phyloP scores from a whole-genome alignment of 2,329 filamentous ascomycete species.

The Beauveria bassiana region DNA sequence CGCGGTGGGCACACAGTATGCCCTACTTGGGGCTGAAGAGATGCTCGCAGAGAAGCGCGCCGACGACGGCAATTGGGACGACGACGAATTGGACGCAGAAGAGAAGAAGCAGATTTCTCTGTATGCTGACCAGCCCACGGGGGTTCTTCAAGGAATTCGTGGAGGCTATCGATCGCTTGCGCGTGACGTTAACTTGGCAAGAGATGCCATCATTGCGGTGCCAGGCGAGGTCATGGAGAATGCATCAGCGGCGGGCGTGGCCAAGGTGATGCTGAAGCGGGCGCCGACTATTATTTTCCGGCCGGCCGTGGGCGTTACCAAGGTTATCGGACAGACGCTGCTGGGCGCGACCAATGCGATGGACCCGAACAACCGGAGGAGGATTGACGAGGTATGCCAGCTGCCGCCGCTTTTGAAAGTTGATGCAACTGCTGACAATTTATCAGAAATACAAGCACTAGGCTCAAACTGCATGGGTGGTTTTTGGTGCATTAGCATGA shows the following conservation, averaged over 20 bases:
- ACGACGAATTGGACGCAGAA: conserved; percentile 56
- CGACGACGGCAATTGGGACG: conserved; percentile 42
- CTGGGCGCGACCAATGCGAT: conserved; percentile 88
- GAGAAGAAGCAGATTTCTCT: conserved; percentile 74
- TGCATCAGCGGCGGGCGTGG: conserved; percentile 70
- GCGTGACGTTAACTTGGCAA: conserved; percentile 76
- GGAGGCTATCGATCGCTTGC: conserved; percentile 77
- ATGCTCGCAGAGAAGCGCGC: conserved; percentile 50
- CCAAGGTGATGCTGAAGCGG: conserved; percentile 67
- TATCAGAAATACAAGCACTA: conserved; percentile 13
- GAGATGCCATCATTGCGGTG: conserved; percentile 90
- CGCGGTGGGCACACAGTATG: conserved; percentile 89
- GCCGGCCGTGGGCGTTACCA: conserved; percentile 83
- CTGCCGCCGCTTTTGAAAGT: neutral
- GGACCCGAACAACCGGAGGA: conserved; percentile 72
- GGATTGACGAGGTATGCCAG: conserved; percentile 74
- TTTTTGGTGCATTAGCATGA: neutral
- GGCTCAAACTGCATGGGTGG: neutral
- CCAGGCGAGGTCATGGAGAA: conserved; percentile 87
- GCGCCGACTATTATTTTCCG: conserved; percentile 91
- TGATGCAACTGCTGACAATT: neutral
- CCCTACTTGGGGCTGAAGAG: conserved; percentile 80
- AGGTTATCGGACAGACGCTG: conserved; percentile 80
- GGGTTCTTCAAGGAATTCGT: conserved; percentile 76
- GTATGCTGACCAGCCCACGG: conserved; percentile 90